Base-by-base conservation (phyloP, 129 eudicot species). In the Rutidosis leptorrhynchoides region DNA sequence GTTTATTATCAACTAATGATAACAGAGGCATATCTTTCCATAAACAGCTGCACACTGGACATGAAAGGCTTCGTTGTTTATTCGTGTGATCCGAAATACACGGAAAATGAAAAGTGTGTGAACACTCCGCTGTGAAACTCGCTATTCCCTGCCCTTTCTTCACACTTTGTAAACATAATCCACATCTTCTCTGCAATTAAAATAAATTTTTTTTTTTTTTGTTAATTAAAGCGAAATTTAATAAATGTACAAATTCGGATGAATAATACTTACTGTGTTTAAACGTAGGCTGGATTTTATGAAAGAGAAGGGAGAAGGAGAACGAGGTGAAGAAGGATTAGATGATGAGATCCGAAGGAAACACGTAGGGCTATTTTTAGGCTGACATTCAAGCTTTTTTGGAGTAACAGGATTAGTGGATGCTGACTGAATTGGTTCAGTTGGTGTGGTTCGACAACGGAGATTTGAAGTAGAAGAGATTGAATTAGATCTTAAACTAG, bases 121-220 rank as follows among this genome's bases (percentile, higher is more conserved):
- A 84, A 61, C 98, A 93, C 71, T 88, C 98, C 20, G 96, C 92
- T 70, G 95, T 93, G 74, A 86, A 93, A 21, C 79, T 84, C 7
- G 98, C 96, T 71, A 76, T 80, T 15, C 96, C 98, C 57, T 84
- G 92, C 7, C 98, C 98, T 19, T 79, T 71, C 72, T 86, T 93
- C 49, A 89, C 81, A 29, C 76, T 80, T 67, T 80, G 92, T n/a
- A 80, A 66, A 40, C 98, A 93, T 68, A 89, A 74, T 20, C 96
- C 95, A 19, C 98, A 93, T 48, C 91, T 83, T 46, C 79, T 51
- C 89, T 81, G 95, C 75, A 63, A 14, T n/a, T n/a, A n/a, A n/a
- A n/a, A n/a, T n/a, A n/a, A 48, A 48, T 23, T 45, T 58, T 0
- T 15, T 12, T 40, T 10, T 11, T 11, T 40, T n/a, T n/a, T n/a